Evolutionary conservation across 2,329 filamentous ascomycete genomes (phyloP).

Genomic region (Chrysoporthe cubensis): DNA sequence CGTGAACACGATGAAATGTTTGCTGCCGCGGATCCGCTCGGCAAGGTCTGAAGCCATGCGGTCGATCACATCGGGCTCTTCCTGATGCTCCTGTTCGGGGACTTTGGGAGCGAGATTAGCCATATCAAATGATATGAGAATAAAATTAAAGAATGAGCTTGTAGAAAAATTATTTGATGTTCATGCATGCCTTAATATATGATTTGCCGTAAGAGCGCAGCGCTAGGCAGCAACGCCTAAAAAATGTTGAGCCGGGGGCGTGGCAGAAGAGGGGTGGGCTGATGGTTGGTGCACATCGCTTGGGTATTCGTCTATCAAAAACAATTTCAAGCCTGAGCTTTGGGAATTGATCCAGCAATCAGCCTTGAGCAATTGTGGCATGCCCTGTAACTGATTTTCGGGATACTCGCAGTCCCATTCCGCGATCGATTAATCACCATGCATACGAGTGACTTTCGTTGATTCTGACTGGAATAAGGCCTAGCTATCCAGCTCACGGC

Average conservation of each 20-base stretch:
- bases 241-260: background rate
- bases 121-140: conserved; percentile 1
- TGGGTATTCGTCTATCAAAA: background rate
- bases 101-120: conserved; percentile 31
- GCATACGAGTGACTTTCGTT: background rate
- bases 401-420: background rate
- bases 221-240: background rate
- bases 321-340: background rate
- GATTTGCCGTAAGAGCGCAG: background rate
- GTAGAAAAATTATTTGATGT: background rate
- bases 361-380: background rate
- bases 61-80: conserved; percentile 37
- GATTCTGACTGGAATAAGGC: background rate
- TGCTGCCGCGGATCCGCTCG: conserved; percentile 44
- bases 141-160: background rate
- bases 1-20: conserved; percentile 51
- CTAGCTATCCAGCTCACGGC: too few species aligned
- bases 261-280: background rate
- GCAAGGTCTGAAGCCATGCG: conserved; percentile 44
- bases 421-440: background rate
- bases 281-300: background rate
- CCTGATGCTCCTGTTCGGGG: conserved; percentile 31
- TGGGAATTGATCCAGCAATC: background rate
- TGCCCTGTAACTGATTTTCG: background rate
- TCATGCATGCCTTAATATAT: background rate